Conservation (phyloP, 2,329 filamentous ascomycete species). For the Aspergillus fijiensis region DNA sequence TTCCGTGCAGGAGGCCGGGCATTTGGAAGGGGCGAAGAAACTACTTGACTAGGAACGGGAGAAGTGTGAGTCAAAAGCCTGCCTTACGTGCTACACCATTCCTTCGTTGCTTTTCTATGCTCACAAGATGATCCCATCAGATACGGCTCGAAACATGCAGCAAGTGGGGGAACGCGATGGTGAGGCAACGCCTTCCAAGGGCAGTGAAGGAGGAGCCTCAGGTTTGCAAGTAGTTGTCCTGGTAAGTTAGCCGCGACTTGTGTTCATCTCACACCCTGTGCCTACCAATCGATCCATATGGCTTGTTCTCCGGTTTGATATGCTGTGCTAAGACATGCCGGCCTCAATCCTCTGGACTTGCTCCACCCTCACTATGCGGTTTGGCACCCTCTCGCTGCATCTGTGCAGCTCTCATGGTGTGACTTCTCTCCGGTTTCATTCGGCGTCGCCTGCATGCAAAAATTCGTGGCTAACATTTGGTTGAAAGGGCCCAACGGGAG, state of each 20-base stretch:
- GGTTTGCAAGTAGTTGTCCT: slow-evolving; percentile 69
- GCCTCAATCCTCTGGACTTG: neutral
- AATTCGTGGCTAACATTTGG: slow-evolving; percentile 27
- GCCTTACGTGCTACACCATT: neutral
- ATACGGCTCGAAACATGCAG: neutral
- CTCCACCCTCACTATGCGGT: neutral
- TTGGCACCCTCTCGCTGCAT: neutral
- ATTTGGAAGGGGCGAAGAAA: neutral
- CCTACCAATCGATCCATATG: neutral
- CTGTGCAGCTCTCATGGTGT: neutral
- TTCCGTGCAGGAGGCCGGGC: neutral
- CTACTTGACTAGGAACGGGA: neutral
- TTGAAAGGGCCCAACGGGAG: slow-evolving; percentile 78
- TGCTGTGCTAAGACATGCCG: neutral
- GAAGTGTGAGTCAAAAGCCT: neutral
- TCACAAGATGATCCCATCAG: neutral
- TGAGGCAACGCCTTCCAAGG: slow-evolving; percentile 24
- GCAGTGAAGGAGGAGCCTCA: neutral
- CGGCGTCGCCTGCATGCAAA: slow-evolving; percentile 21
- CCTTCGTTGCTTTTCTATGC: neutral
- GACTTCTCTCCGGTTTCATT: neutral
- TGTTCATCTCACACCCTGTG: neutral
- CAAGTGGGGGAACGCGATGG: neutral
- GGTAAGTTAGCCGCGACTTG: slow-evolving; percentile 52
- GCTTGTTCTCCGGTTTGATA: neutral